A percentile compares a stretch with the other conserved stretches of the same genome.
Evolutionary conservation across 2,329 filamentous ascomycete species (phyloP).

Genomic region (Paecilomyces formosus): DNA sequence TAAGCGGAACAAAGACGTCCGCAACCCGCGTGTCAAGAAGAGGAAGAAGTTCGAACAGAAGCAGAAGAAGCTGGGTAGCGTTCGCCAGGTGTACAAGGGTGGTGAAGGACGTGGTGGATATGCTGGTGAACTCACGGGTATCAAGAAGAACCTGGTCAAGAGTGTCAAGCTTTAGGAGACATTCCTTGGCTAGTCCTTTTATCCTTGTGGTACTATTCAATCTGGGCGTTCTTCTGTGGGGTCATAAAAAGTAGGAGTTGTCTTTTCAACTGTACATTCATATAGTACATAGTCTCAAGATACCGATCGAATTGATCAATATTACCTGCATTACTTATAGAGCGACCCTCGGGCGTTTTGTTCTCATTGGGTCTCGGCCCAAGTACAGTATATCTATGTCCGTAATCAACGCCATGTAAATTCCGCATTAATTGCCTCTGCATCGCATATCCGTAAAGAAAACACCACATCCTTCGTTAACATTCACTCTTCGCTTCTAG

Average conservation of each 20-base stretch:
- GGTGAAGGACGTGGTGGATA: constrained; percentile 80
- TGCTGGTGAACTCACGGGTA: constrained; percentile 85
- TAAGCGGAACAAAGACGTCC: constrained; percentile 83
- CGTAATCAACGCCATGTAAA: not conserved
- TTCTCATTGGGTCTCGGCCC: not conserved
- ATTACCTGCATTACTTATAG: not conserved
- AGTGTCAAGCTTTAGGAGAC: constrained; percentile 70
- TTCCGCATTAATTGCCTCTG: not conserved
- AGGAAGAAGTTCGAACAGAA: constrained; percentile 92
- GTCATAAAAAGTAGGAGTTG: constrained; percentile 8
- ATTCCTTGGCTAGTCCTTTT: not conserved
- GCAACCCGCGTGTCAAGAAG: constrained; percentile 97
- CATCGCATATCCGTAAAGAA: not conserved
- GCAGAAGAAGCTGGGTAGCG: constrained; percentile 90
- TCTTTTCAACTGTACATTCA: constrained; percentile 14
- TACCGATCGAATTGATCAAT: not conserved
- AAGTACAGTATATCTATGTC: not conserved
- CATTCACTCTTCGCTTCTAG: not conserved
- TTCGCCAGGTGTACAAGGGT: constrained; percentile 78
- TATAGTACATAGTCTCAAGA: not conserved
- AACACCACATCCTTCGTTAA: not conserved
- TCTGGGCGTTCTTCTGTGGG: constrained; percentile 12
- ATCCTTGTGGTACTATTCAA: constrained; percentile 5
- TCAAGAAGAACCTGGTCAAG: constrained; percentile 89
- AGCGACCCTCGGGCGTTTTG: not conserved